phyloP scores from a whole-genome alignment of 306 rosid species.

The Lathyrus tuberosus region DNA sequence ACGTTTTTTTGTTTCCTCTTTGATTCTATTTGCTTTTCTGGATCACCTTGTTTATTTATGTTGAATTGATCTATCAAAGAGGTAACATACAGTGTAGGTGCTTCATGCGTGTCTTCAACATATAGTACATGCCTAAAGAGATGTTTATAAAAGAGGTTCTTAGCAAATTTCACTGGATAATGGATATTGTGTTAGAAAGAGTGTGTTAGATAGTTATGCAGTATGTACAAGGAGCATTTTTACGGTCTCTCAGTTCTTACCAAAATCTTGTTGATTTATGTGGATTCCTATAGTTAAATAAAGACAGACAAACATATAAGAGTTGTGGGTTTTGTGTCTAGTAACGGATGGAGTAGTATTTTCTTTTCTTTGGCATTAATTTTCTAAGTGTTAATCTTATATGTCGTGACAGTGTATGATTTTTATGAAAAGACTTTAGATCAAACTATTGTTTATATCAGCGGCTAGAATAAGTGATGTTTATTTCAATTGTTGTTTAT shows the following conservation, averaged over 20 bases:
- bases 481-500: constrained; percentile 19
- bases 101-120: no score
- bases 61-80: no score
- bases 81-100: no score
- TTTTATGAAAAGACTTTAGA: constrained; percentile 12
- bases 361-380: background rate
- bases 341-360: background rate
- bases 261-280: constrained; percentile 5
- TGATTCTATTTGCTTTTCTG: no score
- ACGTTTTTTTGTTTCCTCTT: no score
- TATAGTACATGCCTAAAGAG: no score
- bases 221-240: background rate
- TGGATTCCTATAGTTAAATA: background rate
- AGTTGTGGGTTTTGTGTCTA: constrained; percentile 5
- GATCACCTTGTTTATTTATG: no score
- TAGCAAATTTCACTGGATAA: background rate
- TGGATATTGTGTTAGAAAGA: background rate
- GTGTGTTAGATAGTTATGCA: background rate
- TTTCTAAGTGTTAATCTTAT: constrained; percentile 1
- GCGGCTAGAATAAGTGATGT: constrained; percentile 13
- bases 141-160: no score
- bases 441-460: constrained; percentile 8
- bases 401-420: background rate
- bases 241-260: background rate
- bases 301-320: background rate